Base-by-base conservation (phyloP, 345 rosid species). In the Noccaea bulbosa region DNA sequence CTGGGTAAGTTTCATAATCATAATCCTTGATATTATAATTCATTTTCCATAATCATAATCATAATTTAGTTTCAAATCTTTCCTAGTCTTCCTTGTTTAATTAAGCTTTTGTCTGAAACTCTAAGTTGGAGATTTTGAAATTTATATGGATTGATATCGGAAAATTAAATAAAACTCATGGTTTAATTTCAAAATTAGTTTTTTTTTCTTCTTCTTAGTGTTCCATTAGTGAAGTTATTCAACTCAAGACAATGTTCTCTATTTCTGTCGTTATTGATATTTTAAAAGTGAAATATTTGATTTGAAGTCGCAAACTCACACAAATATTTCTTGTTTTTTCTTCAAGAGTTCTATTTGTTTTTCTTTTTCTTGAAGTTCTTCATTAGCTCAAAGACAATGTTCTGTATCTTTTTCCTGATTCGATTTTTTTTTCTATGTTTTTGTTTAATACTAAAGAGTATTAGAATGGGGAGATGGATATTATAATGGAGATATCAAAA, bases 401-500 rank as follows among this genome's bases (percentile, higher is more conserved):
- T 69, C 6, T 17, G 17, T 35, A 4, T 32, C 11, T 5, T 14
- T 0, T 43, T 63, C 4, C 2, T 55, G 11, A 24, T 55, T 65
- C 1, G 7, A 50, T 24, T 45, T 0, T 10, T 6, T 57, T 48
- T 5, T 15, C 3, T 24, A 54, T 15, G 40, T 7, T 39, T 46
- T 55, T 44, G 4, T 61, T 24, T 24, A n/a, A 30, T 12, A 7
- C 3, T n/a, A 55, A 67, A 94, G 99, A 72, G 80, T 82, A 14
- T 70, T 91, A 82, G 90, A 86, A 65, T 94, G 99, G 99, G 87
- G 84, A 16, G 89, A 87, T 65, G 99, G 99, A 27, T 89, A 89
- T 65, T 94, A 94, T 79, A 94, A 94, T 71, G 99, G 99, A 44
- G 96, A 88, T 72, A 94, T 94, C 33, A 94, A 91, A 83, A 94